Conservation (phyloP, 495 filamentous ascomycete genomes). For the Hypoxylon fuscum region DNA sequence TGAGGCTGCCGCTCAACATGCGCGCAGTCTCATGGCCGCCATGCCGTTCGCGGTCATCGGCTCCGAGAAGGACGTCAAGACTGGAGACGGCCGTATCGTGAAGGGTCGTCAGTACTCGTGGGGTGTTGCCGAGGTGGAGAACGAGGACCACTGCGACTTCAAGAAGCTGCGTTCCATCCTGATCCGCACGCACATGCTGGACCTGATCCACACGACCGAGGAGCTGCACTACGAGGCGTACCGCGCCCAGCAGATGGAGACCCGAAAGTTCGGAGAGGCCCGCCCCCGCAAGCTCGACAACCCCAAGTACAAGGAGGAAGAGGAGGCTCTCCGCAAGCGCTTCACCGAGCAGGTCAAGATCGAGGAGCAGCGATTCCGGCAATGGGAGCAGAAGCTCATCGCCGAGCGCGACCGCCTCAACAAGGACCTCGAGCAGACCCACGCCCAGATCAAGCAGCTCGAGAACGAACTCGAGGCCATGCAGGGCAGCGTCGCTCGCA, state of each 20-base stretch:
- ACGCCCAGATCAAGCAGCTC: constrained; percentile 96
- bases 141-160: constrained; percentile 99
- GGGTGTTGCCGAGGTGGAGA: constrained; percentile 99
- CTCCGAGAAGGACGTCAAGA: constrained; percentile 99
- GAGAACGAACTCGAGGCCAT: constrained; percentile 92
- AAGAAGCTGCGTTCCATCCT: constrained; percentile 99
- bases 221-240: constrained; percentile 99
- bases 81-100: constrained; percentile 90
- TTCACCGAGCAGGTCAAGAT: constrained; percentile 99
- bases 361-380: constrained; percentile 96
- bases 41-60: constrained; percentile 99
- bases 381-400: constrained; percentile 99
- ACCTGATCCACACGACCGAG: constrained; percentile 99
- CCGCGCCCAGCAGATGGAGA: constrained; percentile 99
- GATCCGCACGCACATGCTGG: constrained; percentile 99
- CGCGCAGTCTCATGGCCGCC: constrained; percentile 89
- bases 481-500: constrained; percentile 91
- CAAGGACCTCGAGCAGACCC: constrained; percentile 97
- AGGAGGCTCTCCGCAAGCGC: constrained; percentile 95
- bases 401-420: constrained; percentile 97
- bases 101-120: constrained; percentile 99
- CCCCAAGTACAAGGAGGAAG: constrained; percentile 99
- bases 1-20: constrained; percentile 92
- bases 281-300: constrained; percentile 97
- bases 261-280: constrained; percentile 97